Conservation (phyloP, 23 red algal species). For the Gracilaria caudata region DNA sequence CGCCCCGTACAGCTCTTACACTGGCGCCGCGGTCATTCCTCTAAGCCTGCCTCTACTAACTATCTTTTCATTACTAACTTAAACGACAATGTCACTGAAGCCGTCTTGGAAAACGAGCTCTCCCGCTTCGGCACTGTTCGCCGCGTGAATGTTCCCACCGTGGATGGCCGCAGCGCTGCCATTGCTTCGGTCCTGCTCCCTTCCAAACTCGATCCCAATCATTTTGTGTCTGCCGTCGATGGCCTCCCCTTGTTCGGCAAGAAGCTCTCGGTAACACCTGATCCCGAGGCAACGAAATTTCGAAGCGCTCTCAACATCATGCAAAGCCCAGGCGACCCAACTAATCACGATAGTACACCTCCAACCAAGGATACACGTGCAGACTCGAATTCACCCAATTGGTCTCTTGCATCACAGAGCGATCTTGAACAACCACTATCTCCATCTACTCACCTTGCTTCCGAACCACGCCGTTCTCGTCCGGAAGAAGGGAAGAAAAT, state of each 20-base stretch:
- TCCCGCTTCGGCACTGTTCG: neutral
- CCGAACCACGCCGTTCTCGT: neutral
- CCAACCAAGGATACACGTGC: constrained; percentile 10
- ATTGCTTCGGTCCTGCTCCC: constrained; percentile 25
- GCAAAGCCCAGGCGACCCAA: neutral
- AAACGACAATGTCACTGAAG: constrained; percentile 18
- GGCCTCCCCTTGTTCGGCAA: constrained; percentile 8
- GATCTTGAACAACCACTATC: neutral
- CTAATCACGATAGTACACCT: constrained; percentile 11
- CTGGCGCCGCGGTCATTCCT: neutral
- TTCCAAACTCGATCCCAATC: neutral
- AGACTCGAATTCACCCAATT: constrained; percentile 20
- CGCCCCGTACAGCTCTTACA: neutral
- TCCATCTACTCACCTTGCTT: neutral
- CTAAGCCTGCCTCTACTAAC: neutral
- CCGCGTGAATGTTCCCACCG: neutral
- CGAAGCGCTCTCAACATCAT: neutral
- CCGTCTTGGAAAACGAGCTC: neutral
- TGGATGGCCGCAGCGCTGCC: constrained; percentile 8
- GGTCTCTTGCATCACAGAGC: constrained; percentile 15
- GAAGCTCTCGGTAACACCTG: constrained; percentile 10
- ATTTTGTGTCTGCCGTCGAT: neutral
- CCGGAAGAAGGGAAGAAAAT: neutral
- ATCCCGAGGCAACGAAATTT: neutral
- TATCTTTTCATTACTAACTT: constrained; percentile 33